Evolutionary conservation across 805 yeast species (phyloP).

Genomic region (Tetrapisispora namnaoensis): DNA sequence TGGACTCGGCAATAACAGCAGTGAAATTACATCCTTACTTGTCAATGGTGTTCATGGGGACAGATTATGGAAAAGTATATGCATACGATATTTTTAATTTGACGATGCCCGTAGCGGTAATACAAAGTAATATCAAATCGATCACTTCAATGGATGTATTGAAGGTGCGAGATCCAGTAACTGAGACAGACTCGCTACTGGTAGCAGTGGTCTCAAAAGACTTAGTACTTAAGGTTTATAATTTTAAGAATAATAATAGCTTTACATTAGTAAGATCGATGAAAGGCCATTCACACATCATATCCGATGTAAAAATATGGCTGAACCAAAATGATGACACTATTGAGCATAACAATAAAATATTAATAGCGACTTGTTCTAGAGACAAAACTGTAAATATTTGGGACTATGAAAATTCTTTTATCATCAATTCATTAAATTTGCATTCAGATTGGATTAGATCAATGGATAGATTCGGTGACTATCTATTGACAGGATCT

Average conservation of each 20-base stretch:
- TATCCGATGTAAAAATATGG: slow-evolving; percentile 49
- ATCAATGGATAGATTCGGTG: slow-evolving; percentile 46
- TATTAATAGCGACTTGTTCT: slow-evolving; percentile 47
- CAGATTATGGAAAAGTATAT: slow-evolving; percentile 61
- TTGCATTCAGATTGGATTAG: slow-evolving; percentile 91
- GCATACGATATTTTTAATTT: slow-evolving; percentile 62
- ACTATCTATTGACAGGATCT: slow-evolving; percentile 60
- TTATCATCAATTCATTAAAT: slow-evolving; percentile 51
- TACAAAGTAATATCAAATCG: slow-evolving; percentile 68
- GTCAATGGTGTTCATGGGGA: slow-evolving; percentile 54
- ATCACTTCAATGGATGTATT: slow-evolving; percentile 32
- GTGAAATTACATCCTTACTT: slow-evolving; percentile 67
- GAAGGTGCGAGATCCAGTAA: slow-evolving; percentile 8
- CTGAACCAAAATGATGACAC: slow-evolving; percentile 17
- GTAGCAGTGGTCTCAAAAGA: slow-evolving; percentile 46
- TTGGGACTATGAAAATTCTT: slow-evolving; percentile 64
- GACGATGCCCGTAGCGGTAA: slow-evolving; percentile 49
- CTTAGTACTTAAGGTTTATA: slow-evolving; percentile 46
- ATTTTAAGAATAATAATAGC: slow-evolving; percentile 26
- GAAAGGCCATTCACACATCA: slow-evolving; percentile 81
- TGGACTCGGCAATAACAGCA: slow-evolving; percentile 49
- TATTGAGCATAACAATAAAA: slow-evolving; percentile 24
- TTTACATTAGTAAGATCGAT: slow-evolving; percentile 51
- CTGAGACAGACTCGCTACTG: slow-evolving; percentile 9
- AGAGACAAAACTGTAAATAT: slow-evolving; percentile 51